Base-by-base conservation (phyloP, 2,329 filamentous ascomycete genomes). In the Curvularia spicifera region DNA sequence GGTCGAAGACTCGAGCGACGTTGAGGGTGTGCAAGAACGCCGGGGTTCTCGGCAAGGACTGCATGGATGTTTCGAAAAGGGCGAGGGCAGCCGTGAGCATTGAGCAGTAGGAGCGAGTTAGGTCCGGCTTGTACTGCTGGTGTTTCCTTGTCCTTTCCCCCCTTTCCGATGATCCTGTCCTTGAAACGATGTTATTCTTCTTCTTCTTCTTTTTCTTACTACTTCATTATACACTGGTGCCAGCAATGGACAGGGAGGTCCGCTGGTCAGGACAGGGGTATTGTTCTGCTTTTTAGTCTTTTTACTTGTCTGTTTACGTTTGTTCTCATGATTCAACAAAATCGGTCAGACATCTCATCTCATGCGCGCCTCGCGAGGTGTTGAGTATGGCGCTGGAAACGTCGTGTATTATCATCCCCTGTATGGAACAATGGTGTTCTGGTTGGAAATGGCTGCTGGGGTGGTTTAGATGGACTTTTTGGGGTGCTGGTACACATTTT, bases 1-100 rank as follows among this genome's bases (percentile, higher is more conserved):
- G 31, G 75, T 77, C 46, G 74, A 78, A 47, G 75, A 78, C 57
- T 71, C 70, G 20, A 78, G 76, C 56, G 76, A 78, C 46, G 72
- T 76, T 13, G 76, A 78, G 46, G 75, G 75, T 45, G 71, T 68
- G 15, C 66, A 68, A 29, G 69, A 75, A 63, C 71, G 73, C 13
- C 64, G 67, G 8, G 69, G 70, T 33, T 73, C 70, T 40, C 67
- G 73, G 43, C 71, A 72, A 44, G 70, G 71, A 7, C 56, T 77
- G 20, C 66, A 66, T 46, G 69, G 71, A 12, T 72, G 74, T 43
- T 77, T 72, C 40, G 70, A 73, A 49, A 75, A 74, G 59, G 72
- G 67, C 18, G 74, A 75, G 59, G 70, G 66, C 46, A 76, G 73
- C 64, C 72, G 70, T 51, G 73, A 73, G 64, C 73, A 76, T 61